phyloP scores from a whole-genome alignment of 176 grass and related monocot species.

The Cenchrus fungigraminus region DNA sequence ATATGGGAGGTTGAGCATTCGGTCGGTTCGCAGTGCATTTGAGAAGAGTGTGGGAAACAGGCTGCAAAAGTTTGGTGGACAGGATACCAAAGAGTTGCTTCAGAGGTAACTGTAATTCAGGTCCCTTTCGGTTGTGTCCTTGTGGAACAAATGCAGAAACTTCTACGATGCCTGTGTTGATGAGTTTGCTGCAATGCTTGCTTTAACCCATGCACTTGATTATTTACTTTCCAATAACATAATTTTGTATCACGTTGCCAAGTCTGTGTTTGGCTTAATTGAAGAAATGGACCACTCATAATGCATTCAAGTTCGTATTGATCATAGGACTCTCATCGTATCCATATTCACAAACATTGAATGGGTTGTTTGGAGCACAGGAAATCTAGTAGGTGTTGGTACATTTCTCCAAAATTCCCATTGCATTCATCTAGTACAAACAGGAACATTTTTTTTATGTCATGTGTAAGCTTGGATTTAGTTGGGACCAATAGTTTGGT shows the following conservation, averaged over 20 bases:
- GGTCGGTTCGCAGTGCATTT: constrained; percentile 71
- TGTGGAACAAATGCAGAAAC: neutral
- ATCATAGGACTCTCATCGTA: neutral
- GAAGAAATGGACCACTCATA: neutral
- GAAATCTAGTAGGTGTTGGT: neutral
- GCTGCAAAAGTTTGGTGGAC: constrained; percentile 72
- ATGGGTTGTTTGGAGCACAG: neutral
- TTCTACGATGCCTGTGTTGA: neutral
- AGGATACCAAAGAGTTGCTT: constrained; percentile 76
- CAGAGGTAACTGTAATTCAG: constrained; percentile 61
- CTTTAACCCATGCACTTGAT: neutral
- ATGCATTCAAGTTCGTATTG: constrained; percentile 18
- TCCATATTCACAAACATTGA: neutral
- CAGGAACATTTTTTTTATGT: neutral
- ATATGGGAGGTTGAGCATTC: constrained; percentile 72
- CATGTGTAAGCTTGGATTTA: neutral
- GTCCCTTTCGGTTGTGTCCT: constrained; percentile 3
- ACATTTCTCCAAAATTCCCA: neutral
- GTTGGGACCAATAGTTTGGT: neutral
- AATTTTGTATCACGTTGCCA: neutral
- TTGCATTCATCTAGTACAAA: neutral
- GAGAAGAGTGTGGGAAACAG: constrained; percentile 79
- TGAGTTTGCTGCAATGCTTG: neutral
- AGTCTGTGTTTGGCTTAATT: neutral
- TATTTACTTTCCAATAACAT: neutral